phyloP scores from a whole-genome alignment of 2,329 filamentous ascomycete genomes.

The Juglanconis juglandina region DNA sequence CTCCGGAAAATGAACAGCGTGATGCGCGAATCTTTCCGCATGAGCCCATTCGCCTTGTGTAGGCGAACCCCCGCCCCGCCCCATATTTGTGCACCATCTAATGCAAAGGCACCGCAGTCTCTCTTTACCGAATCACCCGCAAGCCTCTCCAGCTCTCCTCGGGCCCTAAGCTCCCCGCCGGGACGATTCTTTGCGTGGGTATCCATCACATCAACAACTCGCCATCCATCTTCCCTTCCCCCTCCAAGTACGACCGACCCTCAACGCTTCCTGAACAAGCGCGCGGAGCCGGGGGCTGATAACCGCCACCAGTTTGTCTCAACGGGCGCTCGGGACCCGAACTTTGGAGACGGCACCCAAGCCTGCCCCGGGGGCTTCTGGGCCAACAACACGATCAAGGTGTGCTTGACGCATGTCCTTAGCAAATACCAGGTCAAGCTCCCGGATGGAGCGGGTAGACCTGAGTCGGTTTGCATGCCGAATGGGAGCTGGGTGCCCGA shows the following conservation, averaged over 20 bases:
- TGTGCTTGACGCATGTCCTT: constrained; percentile 22
- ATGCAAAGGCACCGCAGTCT: constrained; percentile 9
- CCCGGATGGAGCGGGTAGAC: neutral
- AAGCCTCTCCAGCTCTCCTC: constrained; percentile 21
- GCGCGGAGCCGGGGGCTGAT: constrained; percentile 20
- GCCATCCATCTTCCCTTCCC: constrained; percentile 18
- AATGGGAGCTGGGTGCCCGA: constrained; percentile 26
- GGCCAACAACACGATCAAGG: constrained; percentile 24
- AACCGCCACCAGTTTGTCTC: constrained; percentile 21
- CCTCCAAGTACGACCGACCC: constrained; percentile 23
- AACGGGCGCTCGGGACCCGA: constrained; percentile 19
- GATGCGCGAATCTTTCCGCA: constrained; percentile 23
- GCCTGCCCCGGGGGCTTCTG: constrained; percentile 25
- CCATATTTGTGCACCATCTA: neutral
- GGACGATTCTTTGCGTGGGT: constrained; percentile 23
- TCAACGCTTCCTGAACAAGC: constrained; percentile 19
- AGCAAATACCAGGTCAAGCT: constrained; percentile 23
- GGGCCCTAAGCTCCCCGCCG: constrained; percentile 22
- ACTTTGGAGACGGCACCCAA: constrained; percentile 26
- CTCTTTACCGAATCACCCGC: constrained; percentile 19
- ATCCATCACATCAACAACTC: constrained; percentile 21
- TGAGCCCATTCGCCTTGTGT: constrained; percentile 16
- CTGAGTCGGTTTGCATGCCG: constrained; percentile 11
- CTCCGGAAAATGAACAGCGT: constrained; percentile 24
- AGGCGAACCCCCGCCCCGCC: neutral